Base-by-base conservation (phyloP, 2,329 filamentous ascomycete species). In the Mycosphaerella sp. region DNA sequence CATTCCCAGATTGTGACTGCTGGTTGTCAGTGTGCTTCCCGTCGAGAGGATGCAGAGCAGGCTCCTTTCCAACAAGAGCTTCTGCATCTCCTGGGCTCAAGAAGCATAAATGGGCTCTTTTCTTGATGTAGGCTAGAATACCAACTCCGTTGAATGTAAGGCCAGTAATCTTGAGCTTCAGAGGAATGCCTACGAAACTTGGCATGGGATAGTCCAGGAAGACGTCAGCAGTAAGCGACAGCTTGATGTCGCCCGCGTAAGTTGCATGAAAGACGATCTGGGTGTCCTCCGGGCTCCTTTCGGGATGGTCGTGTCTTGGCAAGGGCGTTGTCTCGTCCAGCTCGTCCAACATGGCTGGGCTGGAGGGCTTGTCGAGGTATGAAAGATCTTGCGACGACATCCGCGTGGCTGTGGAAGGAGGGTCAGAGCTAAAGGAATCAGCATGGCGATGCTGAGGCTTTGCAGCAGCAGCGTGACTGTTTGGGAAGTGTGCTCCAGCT, bases 171-270 rank as follows among this genome's bases (percentile, higher is more conserved):
- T 91, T 95, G 21, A 98, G 77, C 68, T 93, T 91, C 41, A 98
- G 79, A 1, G 93, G 93, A 55, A 98, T 91, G 10, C 90, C 89
- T 2, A 97, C 91, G 64, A 98, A 98, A 73, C 88, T 95, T 36
- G 90, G 90, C 88, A 97, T 97, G 0, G 93, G 93, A 68, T 98
- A 98, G 70, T 98, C 93, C 30, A 98, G 82, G 28, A 97, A 76
- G 37, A 98, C 95, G 70, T 97, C 90, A 0, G 93, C 90, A 18
- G 93, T 97, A 44, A 98, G 76, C 55, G 89, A 88, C 51, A 98
- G 79, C 59, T 84, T 84, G 52, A 98, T 79, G 64, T 96, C 86
- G 28, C 93, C 93, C 2, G 85, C 81, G 70, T 98, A 98, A 50
- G 83, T 84, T 54, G 95, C 90, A 59, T 90, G 85, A 64, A 94